Conservation (phyloP, 1,139 yeast genomes). For the Suhomyces bribrorum region DNA sequence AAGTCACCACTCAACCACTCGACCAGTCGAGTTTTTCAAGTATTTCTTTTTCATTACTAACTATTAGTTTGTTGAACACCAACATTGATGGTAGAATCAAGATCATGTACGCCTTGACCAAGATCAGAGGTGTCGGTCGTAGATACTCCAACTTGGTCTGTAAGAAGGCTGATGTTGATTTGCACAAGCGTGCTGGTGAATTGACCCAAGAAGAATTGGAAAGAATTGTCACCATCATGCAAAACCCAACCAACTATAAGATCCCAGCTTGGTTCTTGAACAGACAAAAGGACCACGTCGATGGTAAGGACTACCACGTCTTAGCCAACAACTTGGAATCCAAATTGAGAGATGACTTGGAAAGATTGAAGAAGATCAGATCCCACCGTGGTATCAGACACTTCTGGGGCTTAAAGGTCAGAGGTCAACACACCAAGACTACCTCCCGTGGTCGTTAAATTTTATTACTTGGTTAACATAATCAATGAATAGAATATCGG, state of each 20-base stretch:
- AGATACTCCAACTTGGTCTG: conserved; percentile 99
- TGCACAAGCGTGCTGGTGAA: conserved; percentile 99
- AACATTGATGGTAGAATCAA: conserved; percentile 99
- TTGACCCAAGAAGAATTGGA: conserved; percentile 99
- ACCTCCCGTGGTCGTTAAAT: conserved; percentile 86
- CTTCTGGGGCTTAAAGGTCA: conserved; percentile 96
- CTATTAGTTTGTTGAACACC: conserved; percentile 94
- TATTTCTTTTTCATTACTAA: conserved; percentile 6
- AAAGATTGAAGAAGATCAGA: conserved; percentile 99
- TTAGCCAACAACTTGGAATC: conserved; percentile 99
- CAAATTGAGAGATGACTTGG: conserved; percentile 99
- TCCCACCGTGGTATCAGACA: conserved; percentile 99
- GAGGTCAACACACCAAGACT: conserved; percentile 99
- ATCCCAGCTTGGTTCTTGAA: conserved; percentile 99
- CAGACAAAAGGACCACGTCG: conserved; percentile 98
- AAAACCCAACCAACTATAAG: conserved; percentile 99
- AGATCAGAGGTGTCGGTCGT: conserved; percentile 99
- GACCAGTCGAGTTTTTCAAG: neutral
- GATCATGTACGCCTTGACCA: conserved; percentile 99
- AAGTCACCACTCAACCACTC: too few relatives aligned
- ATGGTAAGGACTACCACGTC: conserved; percentile 99
- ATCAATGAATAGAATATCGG: conserved; percentile 6
- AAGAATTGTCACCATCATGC: conserved; percentile 99
- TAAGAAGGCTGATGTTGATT: conserved; percentile 99
- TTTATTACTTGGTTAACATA: conserved; percentile 21